Evolutionary conservation across 2,329 filamentous ascomycete species (phyloP).

Genomic region (Ceratocystis alfenasii): DNA sequence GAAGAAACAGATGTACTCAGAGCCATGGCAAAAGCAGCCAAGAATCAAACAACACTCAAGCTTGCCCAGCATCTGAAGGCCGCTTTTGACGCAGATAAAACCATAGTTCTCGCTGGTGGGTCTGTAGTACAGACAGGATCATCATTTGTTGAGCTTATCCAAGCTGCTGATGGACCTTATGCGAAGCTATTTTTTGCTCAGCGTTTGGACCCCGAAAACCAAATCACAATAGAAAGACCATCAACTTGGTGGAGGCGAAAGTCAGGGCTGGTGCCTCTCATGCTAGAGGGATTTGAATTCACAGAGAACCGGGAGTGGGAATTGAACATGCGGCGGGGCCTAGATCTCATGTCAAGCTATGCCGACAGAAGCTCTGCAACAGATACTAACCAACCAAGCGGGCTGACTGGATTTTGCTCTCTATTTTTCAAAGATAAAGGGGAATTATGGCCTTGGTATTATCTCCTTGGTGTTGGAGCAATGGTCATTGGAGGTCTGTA

Average conservation of each 20-base stretch:
- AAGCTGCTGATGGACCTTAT: conserved; percentile 34
- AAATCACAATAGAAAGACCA: conserved; percentile 17
- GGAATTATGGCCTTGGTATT: conserved; percentile 22
- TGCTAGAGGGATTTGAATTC: conserved; percentile 18
- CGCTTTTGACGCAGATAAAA: conserved; percentile 48
- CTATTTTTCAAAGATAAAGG: conserved; percentile 19
- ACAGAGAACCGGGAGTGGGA: conserved; percentile 19
- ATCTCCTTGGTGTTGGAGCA: conserved; percentile 18
- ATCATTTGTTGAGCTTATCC: conserved; percentile 44
- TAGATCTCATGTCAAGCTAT: conserved; percentile 18
- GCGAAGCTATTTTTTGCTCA: conserved; percentile 33
- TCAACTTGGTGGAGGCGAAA: conserved; percentile 20
- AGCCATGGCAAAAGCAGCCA: conserved; percentile 41
- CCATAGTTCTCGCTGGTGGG: conserved; percentile 56
- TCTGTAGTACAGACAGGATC: conserved; percentile 47
- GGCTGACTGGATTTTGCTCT: conserved; percentile 19
- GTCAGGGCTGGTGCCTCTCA: conserved; percentile 19
- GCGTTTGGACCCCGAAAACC: conserved; percentile 23
- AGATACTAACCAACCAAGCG: neutral
- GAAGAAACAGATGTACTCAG: conserved; percentile 40
- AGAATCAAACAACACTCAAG: conserved; percentile 48
- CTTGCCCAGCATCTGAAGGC: conserved; percentile 49
- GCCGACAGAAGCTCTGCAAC: neutral
- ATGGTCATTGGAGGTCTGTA: conserved; percentile 22
- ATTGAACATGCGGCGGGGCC: conserved; percentile 15